Conservation (phyloP, 2,329 filamentous ascomycete species). For the Dothidotthia symphoricarpi region DNA sequence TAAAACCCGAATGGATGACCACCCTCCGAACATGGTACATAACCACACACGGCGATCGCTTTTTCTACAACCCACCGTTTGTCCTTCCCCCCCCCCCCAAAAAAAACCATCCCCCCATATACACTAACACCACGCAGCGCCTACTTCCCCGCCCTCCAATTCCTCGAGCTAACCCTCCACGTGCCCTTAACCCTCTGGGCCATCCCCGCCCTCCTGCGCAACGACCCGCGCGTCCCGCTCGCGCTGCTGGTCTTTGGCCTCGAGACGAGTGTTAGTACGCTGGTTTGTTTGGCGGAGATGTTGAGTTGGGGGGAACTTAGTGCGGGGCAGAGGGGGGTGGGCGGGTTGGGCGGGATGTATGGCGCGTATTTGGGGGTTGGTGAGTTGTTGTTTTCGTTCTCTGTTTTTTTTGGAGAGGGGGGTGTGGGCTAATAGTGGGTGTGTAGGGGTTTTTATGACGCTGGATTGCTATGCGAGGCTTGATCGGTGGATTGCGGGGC, state of each 20-base stretch:
- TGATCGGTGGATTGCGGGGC: slow-evolving; percentile 26
- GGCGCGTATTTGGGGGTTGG: slow-evolving; percentile 39
- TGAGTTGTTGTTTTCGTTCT: slow-evolving; percentile 14
- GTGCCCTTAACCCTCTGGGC: slow-evolving; percentile 61
- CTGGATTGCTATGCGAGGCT: slow-evolving; percentile 37
- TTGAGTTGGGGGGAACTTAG: slow-evolving; percentile 50
- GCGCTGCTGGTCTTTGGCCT: slow-evolving; percentile 60
- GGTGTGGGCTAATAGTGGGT: slow-evolving; percentile 1
- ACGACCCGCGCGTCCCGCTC: slow-evolving; percentile 58
- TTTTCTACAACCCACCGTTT: slow-evolving; percentile 58
- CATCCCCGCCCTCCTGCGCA: slow-evolving; percentile 55
- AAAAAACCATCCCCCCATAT: too few relatives aligned
- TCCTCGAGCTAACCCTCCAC: slow-evolving; percentile 62
- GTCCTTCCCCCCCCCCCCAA: slow-evolving; percentile 7
- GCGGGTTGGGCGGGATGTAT: slow-evolving; percentile 40
- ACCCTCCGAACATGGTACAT: slow-evolving; percentile 58
- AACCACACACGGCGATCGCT: slow-evolving; percentile 60
- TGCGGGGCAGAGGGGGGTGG: slow-evolving; percentile 24
- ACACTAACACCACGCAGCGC: too few relatives aligned
- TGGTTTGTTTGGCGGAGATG: slow-evolving; percentile 62
- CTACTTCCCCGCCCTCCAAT: slow-evolving; percentile 60
- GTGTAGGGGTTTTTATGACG: slow-evolving; percentile 36
- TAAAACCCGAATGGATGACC: slow-evolving; percentile 52
- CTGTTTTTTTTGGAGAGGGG: slow-evolving; percentile 1
- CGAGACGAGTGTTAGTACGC: slow-evolving; percentile 61